Conservation (phyloP, 176 grass and related monocot species). For the Cymbopogon citratus region DNA sequence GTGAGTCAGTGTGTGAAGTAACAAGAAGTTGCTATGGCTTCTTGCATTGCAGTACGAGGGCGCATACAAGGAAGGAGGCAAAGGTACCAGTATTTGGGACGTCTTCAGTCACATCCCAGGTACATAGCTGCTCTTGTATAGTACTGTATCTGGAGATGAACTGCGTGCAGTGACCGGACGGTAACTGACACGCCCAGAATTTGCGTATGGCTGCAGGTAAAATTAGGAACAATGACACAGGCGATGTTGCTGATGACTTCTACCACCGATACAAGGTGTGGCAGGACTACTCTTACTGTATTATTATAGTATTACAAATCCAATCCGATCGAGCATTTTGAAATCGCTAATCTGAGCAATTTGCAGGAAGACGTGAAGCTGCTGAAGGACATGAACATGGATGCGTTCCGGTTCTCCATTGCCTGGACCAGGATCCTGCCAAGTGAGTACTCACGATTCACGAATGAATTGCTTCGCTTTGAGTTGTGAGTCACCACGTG, state of each 20-base stretch:
- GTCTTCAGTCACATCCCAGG: conserved; percentile 49
- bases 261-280: conserved; percentile 75
- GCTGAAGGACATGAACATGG: conserved; percentile 59
- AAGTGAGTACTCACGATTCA: conserved; percentile 6
- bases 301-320: too few relatives aligned
- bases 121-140: background rate
- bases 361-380: conserved; percentile 49
- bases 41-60: conserved; percentile 53
- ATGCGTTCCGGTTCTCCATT: conserved; percentile 58
- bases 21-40: background rate
- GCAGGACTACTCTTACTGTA: background rate
- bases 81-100: conserved; percentile 59
- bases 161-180: background rate
- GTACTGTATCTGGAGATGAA: background rate
- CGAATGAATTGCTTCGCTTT: background rate
- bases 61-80: conserved; percentile 35
- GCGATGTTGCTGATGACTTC: conserved; percentile 53
- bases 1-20: too few relatives aligned
- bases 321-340: background rate
- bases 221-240: conserved; percentile 41
- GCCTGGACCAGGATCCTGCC: conserved; percentile 67
- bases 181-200: background rate
- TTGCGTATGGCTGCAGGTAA: conserved; percentile 25
- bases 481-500: background rate
- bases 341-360: background rate